Percentiles rank a stretch among this genome's conserved stretches.
These are phyloP conservation scores for Diplodia scrobiculata DNA, from an alignment of 2,329 filamentous ascomycete genomes.

Conservation along the genomic window DNA sequence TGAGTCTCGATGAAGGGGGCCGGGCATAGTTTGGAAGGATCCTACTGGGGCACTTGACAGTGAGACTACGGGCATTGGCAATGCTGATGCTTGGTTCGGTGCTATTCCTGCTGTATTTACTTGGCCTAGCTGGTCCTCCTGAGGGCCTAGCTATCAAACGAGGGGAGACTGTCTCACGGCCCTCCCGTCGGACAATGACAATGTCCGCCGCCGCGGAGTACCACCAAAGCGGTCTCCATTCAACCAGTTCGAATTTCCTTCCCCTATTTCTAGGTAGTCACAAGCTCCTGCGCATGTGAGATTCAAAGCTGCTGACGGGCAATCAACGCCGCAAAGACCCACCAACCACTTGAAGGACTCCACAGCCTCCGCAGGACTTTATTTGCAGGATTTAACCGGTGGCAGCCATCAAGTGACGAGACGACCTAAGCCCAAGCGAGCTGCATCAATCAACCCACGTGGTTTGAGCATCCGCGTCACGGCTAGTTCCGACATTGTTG, in stretches of 20 bases:
- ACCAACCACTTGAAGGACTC: background rate
- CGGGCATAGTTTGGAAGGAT: background rate
- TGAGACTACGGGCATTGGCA: background rate
- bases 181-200: background rate
- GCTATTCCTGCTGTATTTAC: background rate
- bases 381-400: background rate
- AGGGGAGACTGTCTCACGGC: background rate
- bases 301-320: background rate
- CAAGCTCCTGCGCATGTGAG: background rate
- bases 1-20: background rate
- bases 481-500: background rate
- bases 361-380: background rate
- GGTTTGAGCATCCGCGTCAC: background rate
- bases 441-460: background rate
- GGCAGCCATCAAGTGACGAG: background rate
- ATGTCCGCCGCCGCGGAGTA: background rate
- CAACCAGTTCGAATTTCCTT: background rate
- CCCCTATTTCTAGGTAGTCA: background rate
- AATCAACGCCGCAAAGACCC: background rate
- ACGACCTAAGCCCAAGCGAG: background rate
- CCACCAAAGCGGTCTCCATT: background rate
- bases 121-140: background rate
- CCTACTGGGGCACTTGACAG: background rate
- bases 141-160: background rate
- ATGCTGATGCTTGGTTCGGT: background rate